These are phyloP conservation scores for Phialocephala subalpina DNA, from an alignment of 2,329 filamentous ascomycete species.

Conservation along the genomic window DNA sequence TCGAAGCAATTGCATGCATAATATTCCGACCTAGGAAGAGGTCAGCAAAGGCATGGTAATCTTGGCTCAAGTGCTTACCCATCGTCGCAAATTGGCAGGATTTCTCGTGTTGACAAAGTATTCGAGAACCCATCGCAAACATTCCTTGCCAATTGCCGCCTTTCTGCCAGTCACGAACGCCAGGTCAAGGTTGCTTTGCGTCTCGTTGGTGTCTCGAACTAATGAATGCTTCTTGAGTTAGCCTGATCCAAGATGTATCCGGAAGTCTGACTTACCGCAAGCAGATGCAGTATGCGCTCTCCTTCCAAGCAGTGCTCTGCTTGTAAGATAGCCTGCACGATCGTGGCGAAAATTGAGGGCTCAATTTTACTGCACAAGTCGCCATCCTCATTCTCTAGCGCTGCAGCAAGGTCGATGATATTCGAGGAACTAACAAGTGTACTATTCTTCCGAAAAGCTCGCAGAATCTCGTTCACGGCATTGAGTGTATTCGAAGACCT, in stretches of 20 bases:
- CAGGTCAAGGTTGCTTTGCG: background rate
- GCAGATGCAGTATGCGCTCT: conserved; percentile 38
- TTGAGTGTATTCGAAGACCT: background rate
- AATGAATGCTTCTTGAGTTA: conserved; percentile 31
- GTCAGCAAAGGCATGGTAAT: background rate
- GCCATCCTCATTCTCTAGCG: conserved; percentile 29
- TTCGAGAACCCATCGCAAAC: conserved; percentile 28
- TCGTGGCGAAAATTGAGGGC: conserved; percentile 27
- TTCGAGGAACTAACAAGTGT: conserved; percentile 8
- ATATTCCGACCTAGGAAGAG: conserved; percentile 33
- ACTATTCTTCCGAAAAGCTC: conserved; percentile 14
- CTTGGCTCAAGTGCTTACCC: conserved; percentile 30
- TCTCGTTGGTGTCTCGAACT: conserved; percentile 16
- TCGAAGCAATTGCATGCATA: conserved; percentile 39
- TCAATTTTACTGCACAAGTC: conserved; percentile 35
- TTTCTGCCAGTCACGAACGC: conserved; percentile 23
- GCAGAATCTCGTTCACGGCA: conserved; percentile 23
- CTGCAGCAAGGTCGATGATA: conserved; percentile 8
- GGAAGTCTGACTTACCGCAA: conserved; percentile 35
- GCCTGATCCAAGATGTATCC: background rate
- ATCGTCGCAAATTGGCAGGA: conserved; percentile 34
- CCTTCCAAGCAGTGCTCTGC: conserved; percentile 30
- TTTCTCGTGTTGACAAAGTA: conserved; percentile 33
- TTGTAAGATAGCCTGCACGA: conserved; percentile 34
- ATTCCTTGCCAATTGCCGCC: conserved; percentile 31